phyloP scores from a whole-genome alignment of 768 basidiomycete species.

The Phylloporus scabripes region DNA sequence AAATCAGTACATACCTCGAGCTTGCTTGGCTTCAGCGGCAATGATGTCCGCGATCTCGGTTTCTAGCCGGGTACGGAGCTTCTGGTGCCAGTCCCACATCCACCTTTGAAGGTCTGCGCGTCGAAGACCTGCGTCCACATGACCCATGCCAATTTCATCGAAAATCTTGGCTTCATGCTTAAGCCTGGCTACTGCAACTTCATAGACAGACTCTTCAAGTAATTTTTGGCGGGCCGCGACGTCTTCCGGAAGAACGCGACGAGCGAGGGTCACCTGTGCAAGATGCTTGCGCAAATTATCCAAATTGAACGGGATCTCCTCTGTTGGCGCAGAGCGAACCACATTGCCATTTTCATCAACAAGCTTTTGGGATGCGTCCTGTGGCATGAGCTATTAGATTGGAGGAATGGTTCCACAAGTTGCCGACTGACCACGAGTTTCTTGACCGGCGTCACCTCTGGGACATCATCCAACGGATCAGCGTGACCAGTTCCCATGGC shows the following conservation, averaged over 20 bases:
- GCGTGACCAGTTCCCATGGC: constrained; percentile 35
- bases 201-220: constrained; percentile 81
- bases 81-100: constrained; percentile 86
- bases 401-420: neutral
- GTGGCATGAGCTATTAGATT: neutral
- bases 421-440: constrained; percentile 36
- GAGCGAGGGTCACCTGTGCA: constrained; percentile 54
- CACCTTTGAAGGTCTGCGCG: constrained; percentile 55
- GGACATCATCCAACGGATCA: constrained; percentile 47
- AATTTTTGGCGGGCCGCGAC: constrained; percentile 70
- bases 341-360: constrained; percentile 17
- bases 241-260: constrained; percentile 60
- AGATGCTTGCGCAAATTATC: constrained; percentile 66
- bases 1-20: constrained; percentile 15
- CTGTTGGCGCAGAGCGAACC: constrained; percentile 15
- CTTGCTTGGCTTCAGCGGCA: constrained; percentile 30
- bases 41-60: constrained; percentile 46
- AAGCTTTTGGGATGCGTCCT: constrained; percentile 18
- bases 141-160: constrained; percentile 50
- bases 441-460: constrained; percentile 58
- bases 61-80: constrained; percentile 47
- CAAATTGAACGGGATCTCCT: constrained; percentile 70
- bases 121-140: constrained; percentile 38
- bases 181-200: constrained; percentile 69
- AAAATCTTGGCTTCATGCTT: constrained; percentile 57